Base-by-base conservation (phyloP, 2,329 filamentous ascomycete species). In the Fusarium sp. region DNA sequence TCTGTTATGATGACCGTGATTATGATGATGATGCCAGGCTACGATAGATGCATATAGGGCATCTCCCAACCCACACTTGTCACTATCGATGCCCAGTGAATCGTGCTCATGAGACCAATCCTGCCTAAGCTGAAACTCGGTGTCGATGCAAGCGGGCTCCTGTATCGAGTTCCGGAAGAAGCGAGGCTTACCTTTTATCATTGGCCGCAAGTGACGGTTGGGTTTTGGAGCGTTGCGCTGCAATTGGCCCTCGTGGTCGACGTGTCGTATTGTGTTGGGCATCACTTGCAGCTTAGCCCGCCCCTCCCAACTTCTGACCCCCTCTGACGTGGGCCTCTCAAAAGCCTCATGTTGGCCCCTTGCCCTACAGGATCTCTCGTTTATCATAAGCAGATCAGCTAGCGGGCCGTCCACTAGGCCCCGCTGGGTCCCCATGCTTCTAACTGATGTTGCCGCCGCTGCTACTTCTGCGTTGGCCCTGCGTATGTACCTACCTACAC, bases 81-180 rank as follows among this genome's bases (percentile, higher is more conserved):
- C 71, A 55, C 64, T 47, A 45, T 74, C 71, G 71, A 54, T 74
- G 71, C 71, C 71, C 71, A 74, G 66, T 71, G 45, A 56, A 68
- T 68, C 26, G 32, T 58, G 32, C 60, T 62, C 60, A 67, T 54
- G 51, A 68, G 61, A 60, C 36, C 56, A 36, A 48, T 69, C 55
- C 39, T 62, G 66, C 69, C 62, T 57, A 71, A 63, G 48, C 45
- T 72, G 68, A 72, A 72, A 64, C 62, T 66, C 57, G 57, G 69
- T 54, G 63, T 69, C 41, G 54, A 68, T 63, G 68, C 63, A 72
- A 47, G 58, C 55, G 41, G 30, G 30, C 45, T 55, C 20, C 66
- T 44, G 48, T 63, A 55, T 51, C 14, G 66, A 68, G n/a, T 55
- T 68, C 66, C 51, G 55, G 34, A 60, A 72, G 51, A 48, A 63